Base-by-base conservation (phyloP, 805 yeast genomes). In the Tanozyma kutaoensis region DNA sequence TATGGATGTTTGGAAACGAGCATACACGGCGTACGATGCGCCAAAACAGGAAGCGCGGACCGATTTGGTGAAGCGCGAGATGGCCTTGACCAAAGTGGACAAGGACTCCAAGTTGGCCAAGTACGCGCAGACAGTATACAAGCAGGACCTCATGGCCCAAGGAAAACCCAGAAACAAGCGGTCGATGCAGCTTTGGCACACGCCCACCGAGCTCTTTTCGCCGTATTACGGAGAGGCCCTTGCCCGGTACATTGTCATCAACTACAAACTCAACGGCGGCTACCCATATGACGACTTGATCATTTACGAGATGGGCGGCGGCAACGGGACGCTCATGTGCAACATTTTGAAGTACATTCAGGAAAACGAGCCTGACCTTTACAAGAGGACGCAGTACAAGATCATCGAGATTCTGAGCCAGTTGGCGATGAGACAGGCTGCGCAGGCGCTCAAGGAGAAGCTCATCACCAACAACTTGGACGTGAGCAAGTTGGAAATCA, bases 291-390 rank as follows among this genome's bases (percentile, higher is more conserved):
- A 66, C 23, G 85, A 80, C 43, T 55, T 88, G 25, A 63, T 71
- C 5, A 78, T 82, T 15, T 84, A 81, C 50, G 95, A 84, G 50
- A 70, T 80, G 62, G 95, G 93, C 32, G 93, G 85, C 13, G 94
- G 94, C 38, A 82, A 82, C 42, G 93, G 93, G 23, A 81, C 93
- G 0, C 50, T 82, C 33, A 82, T 84, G 94, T 47, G 63, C 28
- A 76, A 81, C 41, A 67, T 82, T 8, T 49, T 82, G 35, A 73
- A 75, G 41, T 81, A 62, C 44, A 63, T 82, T 33, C 58, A 68
- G 34, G 52, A 52, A 15, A 55, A 64, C 13, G 75, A 76, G 36
- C 86, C 93, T 0, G 85, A 77, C 21, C 72, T 81, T n/a, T 82
- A 80, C 46, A 48, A 54, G 9, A 58, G 71, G 21, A 76, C 84